These are phyloP conservation scores for Vitellaria paradoxa DNA, from an alignment of 179 eudicot species.

Conservation along the genomic window DNA sequence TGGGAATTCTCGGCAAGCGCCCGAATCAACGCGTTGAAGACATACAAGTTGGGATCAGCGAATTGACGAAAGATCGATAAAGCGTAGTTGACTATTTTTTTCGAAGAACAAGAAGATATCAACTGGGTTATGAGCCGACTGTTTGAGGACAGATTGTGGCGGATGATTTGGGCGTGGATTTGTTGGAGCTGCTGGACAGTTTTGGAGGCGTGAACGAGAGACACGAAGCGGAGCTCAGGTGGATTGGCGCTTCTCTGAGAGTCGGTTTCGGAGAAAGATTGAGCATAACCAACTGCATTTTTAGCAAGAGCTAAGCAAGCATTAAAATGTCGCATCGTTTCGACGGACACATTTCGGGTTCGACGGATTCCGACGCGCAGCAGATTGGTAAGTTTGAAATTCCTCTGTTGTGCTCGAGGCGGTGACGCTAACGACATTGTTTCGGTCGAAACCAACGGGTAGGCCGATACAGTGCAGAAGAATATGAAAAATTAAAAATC, in stretches of 20 bases:
- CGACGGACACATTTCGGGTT: too few relatives aligned
- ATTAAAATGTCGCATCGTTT: too few relatives aligned
- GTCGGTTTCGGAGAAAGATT: neutral
- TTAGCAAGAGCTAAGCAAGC: neutral
- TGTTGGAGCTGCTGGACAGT: conserved; percentile 25
- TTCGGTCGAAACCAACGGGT: too few relatives aligned
- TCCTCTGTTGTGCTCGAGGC: too few relatives aligned
- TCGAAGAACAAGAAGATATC: conserved; percentile 23
- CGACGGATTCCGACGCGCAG: too few relatives aligned
- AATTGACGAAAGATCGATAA: conserved; percentile 19
- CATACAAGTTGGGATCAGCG: conserved; percentile 13
- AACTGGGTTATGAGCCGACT: conserved; percentile 26
- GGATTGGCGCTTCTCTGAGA: neutral
- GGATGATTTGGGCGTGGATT: conserved; percentile 31
- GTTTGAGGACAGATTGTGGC: conserved; percentile 16
- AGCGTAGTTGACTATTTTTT: conserved; percentile 19
- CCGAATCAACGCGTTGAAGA: conserved; percentile 23
- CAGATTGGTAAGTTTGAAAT: too few relatives aligned
- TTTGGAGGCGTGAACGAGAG: conserved; percentile 34
- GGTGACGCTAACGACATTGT: too few relatives aligned
- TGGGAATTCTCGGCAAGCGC: conserved; percentile 20
- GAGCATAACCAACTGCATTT: neutral
- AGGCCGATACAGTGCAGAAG: too few relatives aligned
- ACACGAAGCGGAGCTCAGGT: conserved; percentile 25
- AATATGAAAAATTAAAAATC: too few relatives aligned